Conservation (phyloP, 2,329 filamentous ascomycete genomes). For the Penicillium sclerotigenum region DNA sequence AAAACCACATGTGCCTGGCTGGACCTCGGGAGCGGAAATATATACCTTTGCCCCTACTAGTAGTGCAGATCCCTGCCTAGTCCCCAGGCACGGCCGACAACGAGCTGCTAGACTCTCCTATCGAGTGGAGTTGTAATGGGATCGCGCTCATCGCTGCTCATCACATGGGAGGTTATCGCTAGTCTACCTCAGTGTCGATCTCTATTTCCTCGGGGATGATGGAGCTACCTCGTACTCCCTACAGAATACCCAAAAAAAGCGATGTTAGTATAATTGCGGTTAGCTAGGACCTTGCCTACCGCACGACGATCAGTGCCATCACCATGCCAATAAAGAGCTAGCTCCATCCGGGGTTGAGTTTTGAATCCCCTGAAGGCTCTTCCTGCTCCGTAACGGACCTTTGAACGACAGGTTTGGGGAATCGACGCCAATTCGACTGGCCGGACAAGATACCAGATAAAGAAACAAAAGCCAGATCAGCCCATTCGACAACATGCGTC, state of each 20-base stretch:
- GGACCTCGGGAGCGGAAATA: slow-evolving; percentile 2
- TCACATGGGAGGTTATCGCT: slow-evolving; percentile 4
- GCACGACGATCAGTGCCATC: background rate
- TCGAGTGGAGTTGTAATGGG: slow-evolving; percentile 1
- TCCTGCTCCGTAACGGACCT: slow-evolving; percentile 6
- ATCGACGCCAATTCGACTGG: slow-evolving; percentile 5
- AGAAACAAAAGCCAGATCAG: background rate
- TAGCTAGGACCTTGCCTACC: background rate
- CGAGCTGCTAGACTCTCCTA: background rate
- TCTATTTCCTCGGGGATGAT: slow-evolving; percentile 4
- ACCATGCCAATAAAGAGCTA: slow-evolving; percentile 1
- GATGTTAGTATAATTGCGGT: background rate
- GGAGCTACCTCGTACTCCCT: background rate
- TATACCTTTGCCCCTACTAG: background rate
- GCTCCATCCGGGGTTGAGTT: background rate
- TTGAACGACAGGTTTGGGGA: slow-evolving; percentile 10
- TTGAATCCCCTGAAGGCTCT: slow-evolving; percentile 6
- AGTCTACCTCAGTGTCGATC: slow-evolving; percentile 10
- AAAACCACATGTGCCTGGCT: slow-evolving; percentile 5
- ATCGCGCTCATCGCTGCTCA: background rate
- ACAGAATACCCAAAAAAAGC: background rate
- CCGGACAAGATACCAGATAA: background rate
- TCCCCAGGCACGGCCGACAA: slow-evolving; percentile 1
- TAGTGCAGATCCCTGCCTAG: slow-evolving; percentile 2
- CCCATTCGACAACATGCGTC: slow-evolving; percentile 20